A percentile compares a stretch with the other conserved stretches of the same genome.
Conservation (phyloP, 495 filamentous ascomycete species). For the Aspergillus sclerotiicarbonarius region DNA sequence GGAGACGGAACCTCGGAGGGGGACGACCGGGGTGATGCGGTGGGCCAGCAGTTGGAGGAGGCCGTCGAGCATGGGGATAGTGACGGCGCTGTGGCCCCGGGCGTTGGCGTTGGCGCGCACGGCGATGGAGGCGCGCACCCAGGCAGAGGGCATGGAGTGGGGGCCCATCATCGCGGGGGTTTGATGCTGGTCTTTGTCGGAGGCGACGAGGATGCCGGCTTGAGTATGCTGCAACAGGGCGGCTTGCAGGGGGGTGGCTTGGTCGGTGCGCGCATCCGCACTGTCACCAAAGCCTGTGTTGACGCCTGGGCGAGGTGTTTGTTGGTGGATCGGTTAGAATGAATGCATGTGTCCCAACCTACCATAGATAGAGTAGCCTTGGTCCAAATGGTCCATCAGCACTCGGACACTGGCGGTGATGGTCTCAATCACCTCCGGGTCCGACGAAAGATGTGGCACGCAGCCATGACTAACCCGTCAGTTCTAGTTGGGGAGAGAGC, state of each 20-base stretch:
- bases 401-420: slow-evolving; percentile 19
- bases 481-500: neutral
- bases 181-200: slow-evolving; percentile 20
- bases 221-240: slow-evolving; percentile 53
- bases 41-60: slow-evolving; percentile 46
- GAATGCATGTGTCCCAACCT: neutral
- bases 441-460: slow-evolving; percentile 13
- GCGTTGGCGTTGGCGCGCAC: slow-evolving; percentile 56
- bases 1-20: slow-evolving; percentile 59
- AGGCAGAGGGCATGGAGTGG: slow-evolving; percentile 47
- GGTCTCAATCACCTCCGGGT: slow-evolving; percentile 15
- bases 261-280: slow-evolving; percentile 51
- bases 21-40: slow-evolving; percentile 53
- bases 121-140: slow-evolving; percentile 56
- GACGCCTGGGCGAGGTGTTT: slow-evolving; percentile 41
- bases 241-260: slow-evolving; percentile 47
- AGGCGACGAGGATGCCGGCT: slow-evolving; percentile 45
- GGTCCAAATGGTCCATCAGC: slow-evolving; percentile 19
- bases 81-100: slow-evolving; percentile 58
- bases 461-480: slow-evolving; percentile 19
- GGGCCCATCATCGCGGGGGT: slow-evolving; percentile 20
- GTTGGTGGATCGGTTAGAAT: neutral
- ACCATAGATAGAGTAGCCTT: slow-evolving; percentile 22
- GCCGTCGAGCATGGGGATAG: slow-evolving; percentile 46
- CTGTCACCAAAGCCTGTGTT: slow-evolving; percentile 69